Percentiles rank a stretch among this genome's conserved stretches.
These are phyloP conservation scores for Pyronema domesticum DNA, from an alignment of 495 filamentous ascomycete genomes.

Conservation along the genomic window DNA sequence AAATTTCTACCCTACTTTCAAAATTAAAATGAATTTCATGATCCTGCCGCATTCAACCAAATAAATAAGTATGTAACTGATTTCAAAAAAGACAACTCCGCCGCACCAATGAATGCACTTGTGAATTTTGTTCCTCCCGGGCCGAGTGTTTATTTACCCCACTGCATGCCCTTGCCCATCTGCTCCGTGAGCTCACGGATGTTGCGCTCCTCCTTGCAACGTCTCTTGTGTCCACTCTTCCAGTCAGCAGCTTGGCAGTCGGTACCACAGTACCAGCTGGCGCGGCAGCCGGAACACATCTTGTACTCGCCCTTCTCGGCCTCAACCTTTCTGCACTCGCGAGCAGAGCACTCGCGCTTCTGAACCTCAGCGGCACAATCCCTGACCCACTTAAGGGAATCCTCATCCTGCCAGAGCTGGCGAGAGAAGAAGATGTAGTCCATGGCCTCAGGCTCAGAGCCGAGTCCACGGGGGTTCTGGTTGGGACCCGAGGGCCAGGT, in stretches of 20 bases:
- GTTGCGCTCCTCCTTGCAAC: conserved; percentile 12
- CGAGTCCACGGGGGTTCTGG: conserved; percentile 7
- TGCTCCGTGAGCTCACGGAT: conserved; percentile 6
- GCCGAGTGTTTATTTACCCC: conserved; percentile 4
- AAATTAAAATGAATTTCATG: too few relatives aligned
- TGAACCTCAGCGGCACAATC: conserved; percentile 2
- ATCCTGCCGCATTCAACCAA: too few relatives aligned
- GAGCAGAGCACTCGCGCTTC: conserved; percentile 7
- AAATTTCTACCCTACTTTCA: too few relatives aligned
- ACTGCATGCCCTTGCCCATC: conserved; percentile 8
- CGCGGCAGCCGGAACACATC: conserved; percentile 10
- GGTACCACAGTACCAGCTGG: conserved; percentile 9
- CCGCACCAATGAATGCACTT: not conserved
- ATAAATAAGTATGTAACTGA: too few relatives aligned
- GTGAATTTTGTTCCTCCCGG: not conserved
- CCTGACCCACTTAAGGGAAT: conserved; percentile 10
- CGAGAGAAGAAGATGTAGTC: conserved; percentile 9
- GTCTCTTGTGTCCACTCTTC: conserved; percentile 6
- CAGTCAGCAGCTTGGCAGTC: conserved; percentile 11
- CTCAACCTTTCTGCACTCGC: conserved; percentile 8
- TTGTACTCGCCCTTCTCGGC: conserved; percentile 4
- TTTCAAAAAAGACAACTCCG: not conserved
- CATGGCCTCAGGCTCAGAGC: conserved; percentile 10
- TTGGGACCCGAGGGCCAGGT: conserved; percentile 5
- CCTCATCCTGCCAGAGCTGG: conserved; percentile 6